Percentiles rank a stretch among this genome's conserved stretches.
phyloP scores from a whole-genome alignment of 2,329 filamentous ascomycete species.

The Emergomyces orientalis region DNA sequence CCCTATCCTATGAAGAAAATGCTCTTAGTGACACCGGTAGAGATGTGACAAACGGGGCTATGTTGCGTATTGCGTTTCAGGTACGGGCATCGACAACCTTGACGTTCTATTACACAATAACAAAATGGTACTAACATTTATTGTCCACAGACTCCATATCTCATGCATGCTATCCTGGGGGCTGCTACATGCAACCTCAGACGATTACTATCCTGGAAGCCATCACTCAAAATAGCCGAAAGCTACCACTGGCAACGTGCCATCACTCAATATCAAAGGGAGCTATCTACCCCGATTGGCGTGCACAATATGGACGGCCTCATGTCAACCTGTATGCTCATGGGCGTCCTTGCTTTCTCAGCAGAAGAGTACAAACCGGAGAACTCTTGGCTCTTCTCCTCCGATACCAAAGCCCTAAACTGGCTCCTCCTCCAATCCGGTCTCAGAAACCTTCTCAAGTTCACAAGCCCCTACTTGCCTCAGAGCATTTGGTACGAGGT shows the following conservation, averaged over 20 bases:
- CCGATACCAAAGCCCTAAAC: slow-evolving; percentile 24
- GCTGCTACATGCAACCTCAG: slow-evolving; percentile 26
- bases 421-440: slow-evolving; percentile 32
- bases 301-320: slow-evolving; percentile 31
- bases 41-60: slow-evolving; percentile 19
- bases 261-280: slow-evolving; percentile 27
- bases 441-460: slow-evolving; percentile 25
- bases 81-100: slow-evolving; percentile 13
- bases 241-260: slow-evolving; percentile 33
- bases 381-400: slow-evolving; percentile 30
- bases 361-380: slow-evolving; percentile 25
- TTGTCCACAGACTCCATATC: slow-evolving; percentile 24
- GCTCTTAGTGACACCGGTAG: slow-evolving; percentile 13
- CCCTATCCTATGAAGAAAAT: slow-evolving; percentile 14
- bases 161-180: slow-evolving; percentile 32
- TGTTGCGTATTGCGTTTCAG: slow-evolving; percentile 26
- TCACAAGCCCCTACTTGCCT: slow-evolving; percentile 19
- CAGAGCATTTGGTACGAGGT: slow-evolving; percentile 29
- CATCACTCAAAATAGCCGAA: slow-evolving; percentile 23
- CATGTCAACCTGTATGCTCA: slow-evolving; percentile 31
- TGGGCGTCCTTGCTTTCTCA: slow-evolving; percentile 29
- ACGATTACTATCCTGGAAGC: slow-evolving; percentile 21
- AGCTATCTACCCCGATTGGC: slow-evolving; percentile 21
- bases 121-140: background rate
- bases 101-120: background rate